Conservation (phyloP, 441 rosid genomes). For the Brassica hybrid region DNA sequence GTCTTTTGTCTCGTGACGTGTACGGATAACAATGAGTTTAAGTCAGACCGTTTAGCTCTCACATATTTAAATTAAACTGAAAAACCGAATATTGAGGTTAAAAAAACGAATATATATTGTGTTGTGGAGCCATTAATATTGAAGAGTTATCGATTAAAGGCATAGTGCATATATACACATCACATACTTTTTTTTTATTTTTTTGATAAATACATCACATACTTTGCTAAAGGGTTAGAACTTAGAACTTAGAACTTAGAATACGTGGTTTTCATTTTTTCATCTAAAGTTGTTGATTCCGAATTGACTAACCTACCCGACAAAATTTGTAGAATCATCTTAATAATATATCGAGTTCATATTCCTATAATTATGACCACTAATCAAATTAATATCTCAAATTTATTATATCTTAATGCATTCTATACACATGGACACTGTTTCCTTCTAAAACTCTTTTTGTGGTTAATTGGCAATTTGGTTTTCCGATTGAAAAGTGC, state of each 20-base stretch:
- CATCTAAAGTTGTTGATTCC: neutral
- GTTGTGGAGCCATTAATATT: neutral
- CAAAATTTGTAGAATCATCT: neutral
- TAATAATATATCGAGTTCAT: neutral
- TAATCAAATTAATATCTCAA: neutral
- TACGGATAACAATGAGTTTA: neutral
- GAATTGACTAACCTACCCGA: neutral
- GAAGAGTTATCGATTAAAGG: neutral
- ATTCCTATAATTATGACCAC: neutral
- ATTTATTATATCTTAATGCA: neutral
- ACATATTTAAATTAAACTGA: conserved; percentile 1
- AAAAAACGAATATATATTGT: too few species aligned
- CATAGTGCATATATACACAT: neutral
- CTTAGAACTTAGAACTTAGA: neutral
- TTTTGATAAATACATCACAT: too few species aligned
- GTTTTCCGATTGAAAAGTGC: neutral
- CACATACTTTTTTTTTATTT: too few species aligned
- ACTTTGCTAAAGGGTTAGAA: neutral
- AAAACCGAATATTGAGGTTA: neutral
- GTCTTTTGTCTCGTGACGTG: neutral
- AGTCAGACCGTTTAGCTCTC: neutral
- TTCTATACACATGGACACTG: neutral
- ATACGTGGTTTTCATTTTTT: neutral
- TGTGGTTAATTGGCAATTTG: neutral
- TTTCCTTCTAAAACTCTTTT: neutral